phyloP scores from a whole-genome alignment of 768 basidiomycete species.

The Pleurotus sapidus region DNA sequence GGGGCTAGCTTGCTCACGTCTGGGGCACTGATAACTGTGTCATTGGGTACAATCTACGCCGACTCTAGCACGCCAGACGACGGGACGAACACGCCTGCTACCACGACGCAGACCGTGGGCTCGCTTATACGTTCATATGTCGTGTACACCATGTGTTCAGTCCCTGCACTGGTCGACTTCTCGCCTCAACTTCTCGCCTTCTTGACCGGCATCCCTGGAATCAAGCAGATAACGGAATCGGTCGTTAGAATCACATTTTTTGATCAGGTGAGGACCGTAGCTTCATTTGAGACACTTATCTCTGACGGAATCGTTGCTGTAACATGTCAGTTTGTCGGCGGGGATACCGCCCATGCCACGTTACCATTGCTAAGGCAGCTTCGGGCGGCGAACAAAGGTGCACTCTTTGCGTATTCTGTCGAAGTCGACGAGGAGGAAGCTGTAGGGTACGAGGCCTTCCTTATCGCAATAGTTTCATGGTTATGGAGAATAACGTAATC shows the following conservation, averaged over 20 bases:
- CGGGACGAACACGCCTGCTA: background rate
- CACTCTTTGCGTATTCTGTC: constrained; percentile 80
- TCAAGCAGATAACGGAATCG: constrained; percentile 62
- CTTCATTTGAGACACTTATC: no score
- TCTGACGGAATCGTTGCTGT: no score
- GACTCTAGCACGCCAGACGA: background rate
- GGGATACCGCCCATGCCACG: constrained; percentile 71
- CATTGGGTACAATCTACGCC: background rate
- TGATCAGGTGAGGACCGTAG: constrained; percentile 53
- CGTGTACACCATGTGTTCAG: constrained; percentile 79
- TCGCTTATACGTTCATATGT: constrained; percentile 61
- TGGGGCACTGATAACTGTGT: background rate
- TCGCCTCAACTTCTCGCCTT: constrained; percentile 63
- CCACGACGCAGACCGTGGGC: background rate
- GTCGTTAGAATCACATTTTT: constrained; percentile 84
- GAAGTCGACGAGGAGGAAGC: constrained; percentile 71
- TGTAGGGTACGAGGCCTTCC: constrained; percentile 21
- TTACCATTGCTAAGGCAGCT: constrained; percentile 62
- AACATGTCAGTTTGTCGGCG: constrained; percentile 74
- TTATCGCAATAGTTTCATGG: constrained; percentile 14
- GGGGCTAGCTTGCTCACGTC: background rate
- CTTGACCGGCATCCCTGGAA: constrained; percentile 50
- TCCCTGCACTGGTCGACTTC: constrained; percentile 72
- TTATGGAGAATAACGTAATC: constrained; percentile 3
- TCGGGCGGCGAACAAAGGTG: constrained; percentile 67